These are phyloP conservation scores for Didymosphaeria variabile DNA, from an alignment of 2,329 filamentous ascomycete genomes.

Conservation along the genomic window DNA sequence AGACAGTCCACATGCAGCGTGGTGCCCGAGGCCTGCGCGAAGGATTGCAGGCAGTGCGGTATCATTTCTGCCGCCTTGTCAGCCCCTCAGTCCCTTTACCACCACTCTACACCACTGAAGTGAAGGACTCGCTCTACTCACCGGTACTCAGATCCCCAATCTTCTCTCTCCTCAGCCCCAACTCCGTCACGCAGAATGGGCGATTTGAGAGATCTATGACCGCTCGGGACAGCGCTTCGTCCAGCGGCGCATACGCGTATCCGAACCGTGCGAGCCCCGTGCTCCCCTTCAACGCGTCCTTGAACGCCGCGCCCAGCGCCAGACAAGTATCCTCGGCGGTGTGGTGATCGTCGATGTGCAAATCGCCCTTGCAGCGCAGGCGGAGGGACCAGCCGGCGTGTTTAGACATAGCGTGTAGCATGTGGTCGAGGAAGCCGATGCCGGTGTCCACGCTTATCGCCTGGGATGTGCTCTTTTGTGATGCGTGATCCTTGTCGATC, in stretches of 20 bases:
- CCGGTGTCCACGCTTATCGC: constrained; percentile 89
- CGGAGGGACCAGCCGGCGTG: constrained; percentile 93
- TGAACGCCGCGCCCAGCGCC: constrained; percentile 86
- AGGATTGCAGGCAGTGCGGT: constrained; percentile 92
- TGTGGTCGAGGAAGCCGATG: constrained; percentile 98
- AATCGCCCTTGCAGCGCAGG: constrained; percentile 83
- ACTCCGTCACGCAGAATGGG: constrained; percentile 82
- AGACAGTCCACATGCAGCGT: constrained; percentile 97
- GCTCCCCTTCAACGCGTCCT: constrained; percentile 77
- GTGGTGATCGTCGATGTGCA: constrained; percentile 99
- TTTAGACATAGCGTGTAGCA: constrained; percentile 96
- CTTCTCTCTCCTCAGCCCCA: constrained; percentile 89
- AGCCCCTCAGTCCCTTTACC: background rate
- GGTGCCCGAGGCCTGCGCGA: constrained; percentile 86
- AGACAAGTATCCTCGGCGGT: constrained; percentile 96
- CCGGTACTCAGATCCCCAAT: constrained; percentile 81
- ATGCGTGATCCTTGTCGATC: constrained; percentile 73
- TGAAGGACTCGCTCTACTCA: background rate
- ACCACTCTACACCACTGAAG: no score
- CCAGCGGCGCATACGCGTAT: constrained; percentile 89
- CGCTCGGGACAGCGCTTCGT: constrained; percentile 92
- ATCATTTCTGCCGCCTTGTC: constrained; percentile 80
- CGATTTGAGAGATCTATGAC: constrained; percentile 96
- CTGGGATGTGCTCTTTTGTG: constrained; percentile 84
- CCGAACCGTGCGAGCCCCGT: constrained; percentile 90